phyloP scores from a whole-genome alignment of 78 protist species.

The Pigoraptor vietnamica region DNA sequence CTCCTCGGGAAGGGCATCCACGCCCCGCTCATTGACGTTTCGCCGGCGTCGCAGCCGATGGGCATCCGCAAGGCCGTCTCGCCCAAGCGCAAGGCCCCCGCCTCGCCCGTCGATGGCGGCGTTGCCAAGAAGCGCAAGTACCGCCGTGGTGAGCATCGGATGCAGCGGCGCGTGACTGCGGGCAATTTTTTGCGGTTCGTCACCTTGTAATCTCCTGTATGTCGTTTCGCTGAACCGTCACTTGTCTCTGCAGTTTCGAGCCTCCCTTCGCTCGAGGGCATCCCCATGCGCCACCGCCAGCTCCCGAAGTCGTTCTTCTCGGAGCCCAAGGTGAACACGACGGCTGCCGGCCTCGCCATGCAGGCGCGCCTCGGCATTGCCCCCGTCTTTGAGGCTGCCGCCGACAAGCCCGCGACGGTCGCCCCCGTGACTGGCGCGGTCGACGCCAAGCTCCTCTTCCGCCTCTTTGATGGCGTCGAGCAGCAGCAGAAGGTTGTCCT shows the following conservation, averaged over 20 bases:
- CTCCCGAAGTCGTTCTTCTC: background rate
- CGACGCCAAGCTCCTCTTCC: background rate
- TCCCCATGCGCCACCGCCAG: background rate
- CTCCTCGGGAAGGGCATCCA: background rate
- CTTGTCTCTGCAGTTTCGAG: background rate
- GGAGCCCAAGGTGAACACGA: background rate
- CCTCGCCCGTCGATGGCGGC: background rate
- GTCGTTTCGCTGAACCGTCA: too few species aligned
- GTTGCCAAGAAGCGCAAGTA: background rate
- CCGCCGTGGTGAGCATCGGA: background rate
- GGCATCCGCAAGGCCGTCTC: background rate
- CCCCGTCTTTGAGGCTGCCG: background rate
- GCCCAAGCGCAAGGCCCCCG: background rate
- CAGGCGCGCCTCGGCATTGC: background rate
- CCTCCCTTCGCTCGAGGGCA: background rate
- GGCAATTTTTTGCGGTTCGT: too few species aligned
- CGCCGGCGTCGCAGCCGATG: background rate
- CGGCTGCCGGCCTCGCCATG: background rate
- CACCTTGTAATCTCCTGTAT: too few species aligned
- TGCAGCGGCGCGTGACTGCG: too few species aligned
- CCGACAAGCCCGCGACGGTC: background rate
- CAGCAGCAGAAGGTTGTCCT: background rate
- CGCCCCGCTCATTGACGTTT: background rate
- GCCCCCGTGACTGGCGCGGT: background rate
- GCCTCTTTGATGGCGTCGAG: background rate